Percentiles rank a stretch among this genome's conserved stretches.
Evolutionary conservation across 495 filamentous ascomycete genomes (phyloP).

Genomic region (Hypoxylon lenormandii): DNA sequence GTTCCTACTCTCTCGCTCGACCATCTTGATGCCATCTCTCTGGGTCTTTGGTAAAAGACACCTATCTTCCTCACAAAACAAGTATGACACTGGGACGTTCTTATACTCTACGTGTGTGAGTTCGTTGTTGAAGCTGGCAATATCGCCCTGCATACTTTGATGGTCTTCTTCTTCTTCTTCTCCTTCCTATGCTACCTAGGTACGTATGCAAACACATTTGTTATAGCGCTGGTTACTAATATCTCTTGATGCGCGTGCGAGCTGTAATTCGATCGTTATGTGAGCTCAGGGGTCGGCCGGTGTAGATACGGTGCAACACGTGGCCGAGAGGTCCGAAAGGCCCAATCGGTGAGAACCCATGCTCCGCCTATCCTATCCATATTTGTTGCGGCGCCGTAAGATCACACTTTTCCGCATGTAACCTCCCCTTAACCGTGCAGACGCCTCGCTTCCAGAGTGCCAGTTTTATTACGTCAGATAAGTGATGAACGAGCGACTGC

Average conservation of each 20-base stretch:
- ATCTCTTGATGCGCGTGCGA: too few relatives aligned
- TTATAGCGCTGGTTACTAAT: too few relatives aligned
- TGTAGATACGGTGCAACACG: neutral
- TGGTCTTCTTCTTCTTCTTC: slow-evolving; percentile 14
- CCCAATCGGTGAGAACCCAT: neutral
- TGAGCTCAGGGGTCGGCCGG: neutral
- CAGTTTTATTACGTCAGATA: neutral
- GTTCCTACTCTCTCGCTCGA: slow-evolving; percentile 49
- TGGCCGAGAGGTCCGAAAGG: neutral
- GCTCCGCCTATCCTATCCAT: neutral
- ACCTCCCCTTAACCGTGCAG: neutral
- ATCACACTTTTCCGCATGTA: neutral
- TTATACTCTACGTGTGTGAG: slow-evolving; percentile 61
- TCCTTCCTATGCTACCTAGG: slow-evolving; percentile 33
- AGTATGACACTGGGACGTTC: slow-evolving; percentile 61
- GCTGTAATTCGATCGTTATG: too few relatives aligned
- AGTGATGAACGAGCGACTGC: neutral
- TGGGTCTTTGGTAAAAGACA: slow-evolving; percentile 54
- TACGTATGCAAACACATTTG: too few relatives aligned
- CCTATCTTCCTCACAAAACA: slow-evolving; percentile 62
- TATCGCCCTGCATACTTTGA: slow-evolving; percentile 42
- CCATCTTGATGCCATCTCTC: slow-evolving; percentile 50
- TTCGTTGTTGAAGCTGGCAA: slow-evolving; percentile 45
- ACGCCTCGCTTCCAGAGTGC: neutral
- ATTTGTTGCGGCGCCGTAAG: neutral